Base-by-base conservation (phyloP, 495 filamentous ascomycete species). In the Neurospora tetrasperma region DNA sequence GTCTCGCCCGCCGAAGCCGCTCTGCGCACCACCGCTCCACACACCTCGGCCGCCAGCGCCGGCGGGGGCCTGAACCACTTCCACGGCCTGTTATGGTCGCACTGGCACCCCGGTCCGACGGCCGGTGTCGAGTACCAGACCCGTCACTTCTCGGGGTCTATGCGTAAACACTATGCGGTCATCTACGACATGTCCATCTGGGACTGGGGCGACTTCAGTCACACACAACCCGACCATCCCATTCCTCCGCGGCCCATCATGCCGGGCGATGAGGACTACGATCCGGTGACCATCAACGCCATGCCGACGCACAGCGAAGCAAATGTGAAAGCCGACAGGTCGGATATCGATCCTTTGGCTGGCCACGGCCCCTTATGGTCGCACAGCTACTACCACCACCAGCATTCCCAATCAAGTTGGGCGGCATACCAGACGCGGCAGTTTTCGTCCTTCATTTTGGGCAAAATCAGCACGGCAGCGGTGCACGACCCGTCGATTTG, bases 281-380 rank as follows among this genome's bases (percentile, higher is more conserved):
- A 66, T 7, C 54, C 54, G 12, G 27, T 66, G 3, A 66, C 54
- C 2, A 66, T 80, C 42, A 76, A 79, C 43, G 75, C 41, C n/a
- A 79, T 79, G 69, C 77, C 79, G 14, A 78, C 79, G 42, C 72
- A 76, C 69, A 76, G 73, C 74, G 79, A 80, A 71, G 79, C 75
- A 7, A 71, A 79, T 40, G 79, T 80, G 1, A 74, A 70, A 14
- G 79, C 79, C 0, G 79, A 80, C 40, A 74, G 79, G 40, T 69
- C 44, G 4, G 79, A 79, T n/a, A 44, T 71, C 2, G 79, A 80
- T 42, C 54, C 54, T 0, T 18, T 35, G 4, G 14, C 6, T 14
- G 54, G 48, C 20, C 20, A 23, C 48, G 48, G 48, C 20, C 48
- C 48, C 6, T 59, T 59, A 20, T 59, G 20, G 20, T 27, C 48